Conservation (phyloP, 306 rosid species). For the Cyclanthera cordifolia region DNA sequence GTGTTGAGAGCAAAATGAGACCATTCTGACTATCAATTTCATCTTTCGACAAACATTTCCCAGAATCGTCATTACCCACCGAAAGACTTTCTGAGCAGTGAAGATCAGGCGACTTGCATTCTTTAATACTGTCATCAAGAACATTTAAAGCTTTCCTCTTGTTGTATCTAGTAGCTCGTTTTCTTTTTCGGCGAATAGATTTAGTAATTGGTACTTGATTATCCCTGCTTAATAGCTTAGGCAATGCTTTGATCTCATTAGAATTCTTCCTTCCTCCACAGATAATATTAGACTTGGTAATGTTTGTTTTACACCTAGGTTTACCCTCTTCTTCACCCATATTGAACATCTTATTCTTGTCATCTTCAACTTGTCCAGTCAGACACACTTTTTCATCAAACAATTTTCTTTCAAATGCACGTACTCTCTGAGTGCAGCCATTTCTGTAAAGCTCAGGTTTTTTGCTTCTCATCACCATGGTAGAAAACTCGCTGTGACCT, state of each 20-base stretch:
- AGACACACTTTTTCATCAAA: slow-evolving; percentile 7
- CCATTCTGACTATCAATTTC: slow-evolving; percentile 38
- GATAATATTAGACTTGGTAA: slow-evolving; percentile 21
- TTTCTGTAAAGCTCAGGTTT: slow-evolving; percentile 68
- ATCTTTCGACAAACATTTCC: slow-evolving; percentile 18
- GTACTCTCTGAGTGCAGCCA: slow-evolving; percentile 90
- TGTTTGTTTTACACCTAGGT: slow-evolving; percentile 17
- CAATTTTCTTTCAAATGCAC: slow-evolving; percentile 58
- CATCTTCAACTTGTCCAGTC: slow-evolving; percentile 37
- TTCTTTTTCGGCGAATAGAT: slow-evolving; percentile 30
- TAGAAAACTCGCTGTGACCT: slow-evolving; percentile 50
- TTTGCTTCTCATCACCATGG: slow-evolving; percentile 72
- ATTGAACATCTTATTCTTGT: slow-evolving; percentile 25
- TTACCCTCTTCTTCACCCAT: slow-evolving; percentile 32
- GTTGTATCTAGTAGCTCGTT: slow-evolving; percentile 20
- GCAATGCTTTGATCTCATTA: slow-evolving; percentile 23
- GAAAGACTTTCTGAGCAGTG: slow-evolving; percentile 21
- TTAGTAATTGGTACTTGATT: slow-evolving; percentile 17
- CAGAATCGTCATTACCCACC: slow-evolving; percentile 20
- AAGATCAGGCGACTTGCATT: slow-evolving; percentile 24
- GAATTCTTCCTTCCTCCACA: slow-evolving; percentile 19
- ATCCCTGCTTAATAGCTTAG: slow-evolving; percentile 18
- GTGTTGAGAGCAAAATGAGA: slow-evolving; percentile 19
- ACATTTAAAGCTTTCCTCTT: slow-evolving; percentile 18
- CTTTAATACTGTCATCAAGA: slow-evolving; percentile 23